phyloP scores from a whole-genome alignment of 805 yeast species.

The Teunomyces funiuensis region DNA sequence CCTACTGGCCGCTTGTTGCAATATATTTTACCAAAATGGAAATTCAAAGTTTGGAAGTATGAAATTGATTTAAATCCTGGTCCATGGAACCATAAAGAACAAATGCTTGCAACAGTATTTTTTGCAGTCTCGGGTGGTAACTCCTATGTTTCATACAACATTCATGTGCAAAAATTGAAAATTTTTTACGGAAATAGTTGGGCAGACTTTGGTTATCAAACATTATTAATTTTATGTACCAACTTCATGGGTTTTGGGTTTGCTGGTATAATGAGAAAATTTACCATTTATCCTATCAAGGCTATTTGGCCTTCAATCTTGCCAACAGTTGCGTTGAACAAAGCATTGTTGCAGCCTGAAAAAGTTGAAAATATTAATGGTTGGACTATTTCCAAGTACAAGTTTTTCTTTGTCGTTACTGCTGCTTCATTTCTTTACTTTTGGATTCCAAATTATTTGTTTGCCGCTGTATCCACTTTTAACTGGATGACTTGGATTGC shows the following conservation, averaged over 20 bases:
- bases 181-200: constrained; percentile 24
- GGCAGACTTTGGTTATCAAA: constrained; percentile 20
- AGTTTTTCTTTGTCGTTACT: constrained; percentile 16
- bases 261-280: constrained; percentile 18
- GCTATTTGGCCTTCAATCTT: constrained; percentile 52
- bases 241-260: constrained; percentile 18
- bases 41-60: constrained; percentile 8
- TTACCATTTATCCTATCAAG: constrained; percentile 48
- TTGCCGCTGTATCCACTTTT: constrained; percentile 42
- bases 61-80: constrained; percentile 50
- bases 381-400: constrained; percentile 28
- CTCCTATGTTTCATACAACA: constrained; percentile 21
- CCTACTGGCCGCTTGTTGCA: constrained; percentile 42
- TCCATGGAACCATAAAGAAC: constrained; percentile 64
- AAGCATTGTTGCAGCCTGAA: constrained; percentile 24
- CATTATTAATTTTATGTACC: constrained; percentile 12
- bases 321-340: constrained; percentile 29
- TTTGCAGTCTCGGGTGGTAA: constrained; percentile 32
- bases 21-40: constrained; percentile 36
- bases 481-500: constrained; percentile 61
- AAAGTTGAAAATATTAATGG: constrained; percentile 29
- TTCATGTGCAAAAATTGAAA: constrained; percentile 21
- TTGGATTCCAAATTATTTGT: constrained; percentile 48
- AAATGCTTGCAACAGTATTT: constrained; percentile 57
- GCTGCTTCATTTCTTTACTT: constrained; percentile 22